Base-by-base conservation (phyloP, 352 stramenopile genomes). In the Lagenidium giganteum region DNA sequence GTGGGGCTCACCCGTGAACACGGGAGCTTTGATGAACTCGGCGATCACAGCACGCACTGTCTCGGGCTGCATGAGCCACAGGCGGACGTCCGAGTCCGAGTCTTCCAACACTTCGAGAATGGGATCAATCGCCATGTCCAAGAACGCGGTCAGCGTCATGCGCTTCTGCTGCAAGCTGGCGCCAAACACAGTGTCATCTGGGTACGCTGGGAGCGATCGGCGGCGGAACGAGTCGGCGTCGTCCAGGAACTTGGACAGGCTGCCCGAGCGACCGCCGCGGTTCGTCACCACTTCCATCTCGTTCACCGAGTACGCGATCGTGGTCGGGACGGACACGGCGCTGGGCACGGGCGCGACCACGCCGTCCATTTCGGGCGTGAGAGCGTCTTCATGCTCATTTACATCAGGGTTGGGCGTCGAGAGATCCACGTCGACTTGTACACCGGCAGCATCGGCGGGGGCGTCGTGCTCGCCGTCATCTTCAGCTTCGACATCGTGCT, bases 41-140 rank as follows among this genome's bases (percentile, higher is more conserved):
- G 62, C 58, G 4, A 93, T 62, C 23, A 93, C 77, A 18, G 83
- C 71, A 38, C 83, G 79, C 12, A 93, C 82, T 5, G 72, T 89
- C 32, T 87, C 67, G 0, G 70, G 61, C 49, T 87, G 71, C 70
- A 90, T 82, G 18, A 93, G 63, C 82, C 82, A 93, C 3, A 86
- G 58, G 12, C 82, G 78, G 40, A 93, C 75, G 40, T 90, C 82
- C 40, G 78, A 91, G 64, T 93, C 82, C 4, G 75, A 75, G 54
- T 93, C 82, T 45, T 93, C 82, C 8, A 93, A 47, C 43, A 88
- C 81, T 61, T 93, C 82, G 33, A 91, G 71, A 24, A 93, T 84
- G 20, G 79, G 75, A 42, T 93, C 82, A 43, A 93, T 89, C 34
- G 76, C 74, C 72, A 93, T 88, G 42, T 83, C 68, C 22, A 93